phyloP scores from a whole-genome alignment of 176 grass and related monocot species.

The Otatea glauca region DNA sequence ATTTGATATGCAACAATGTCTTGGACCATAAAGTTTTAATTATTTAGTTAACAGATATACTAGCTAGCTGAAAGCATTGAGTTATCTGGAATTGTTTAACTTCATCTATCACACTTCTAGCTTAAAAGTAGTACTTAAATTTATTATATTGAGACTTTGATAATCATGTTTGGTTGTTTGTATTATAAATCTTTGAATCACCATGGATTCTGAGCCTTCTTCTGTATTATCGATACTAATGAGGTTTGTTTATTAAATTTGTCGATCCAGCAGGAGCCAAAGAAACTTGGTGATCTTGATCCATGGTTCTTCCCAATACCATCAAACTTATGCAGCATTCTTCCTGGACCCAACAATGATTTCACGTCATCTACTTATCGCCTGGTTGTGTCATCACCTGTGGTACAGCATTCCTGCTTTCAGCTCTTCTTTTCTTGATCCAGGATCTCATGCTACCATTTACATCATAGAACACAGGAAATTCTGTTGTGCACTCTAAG shows the following conservation, averaged over 20 bases:
- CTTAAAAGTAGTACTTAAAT: constrained; percentile 13
- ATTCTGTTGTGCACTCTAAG: constrained; percentile 18
- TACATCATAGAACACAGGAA: background rate
- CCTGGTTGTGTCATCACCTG: constrained; percentile 78
- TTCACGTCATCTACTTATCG: constrained; percentile 85
- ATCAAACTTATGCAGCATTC: constrained; percentile 65
- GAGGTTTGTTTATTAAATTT: constrained; percentile 30
- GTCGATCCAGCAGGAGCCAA: constrained; percentile 51
- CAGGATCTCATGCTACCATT: constrained; percentile 20
- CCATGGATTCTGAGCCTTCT: background rate
- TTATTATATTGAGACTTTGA: constrained; percentile 14
- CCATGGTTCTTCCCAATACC: constrained; percentile 89
- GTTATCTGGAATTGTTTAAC: constrained; percentile 13
- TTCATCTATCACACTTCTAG: constrained; percentile 11
- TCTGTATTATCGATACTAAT: background rate
- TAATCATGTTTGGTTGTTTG: background rate
- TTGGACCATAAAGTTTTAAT: constrained; percentile 19
- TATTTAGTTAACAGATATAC: constrained; percentile 7
- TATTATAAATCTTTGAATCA: constrained; percentile 21
- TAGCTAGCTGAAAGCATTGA: background rate
- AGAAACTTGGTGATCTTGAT: constrained; percentile 66
- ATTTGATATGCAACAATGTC: background rate
- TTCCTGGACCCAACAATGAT: constrained; percentile 81
- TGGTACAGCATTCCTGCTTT: constrained; percentile 60
- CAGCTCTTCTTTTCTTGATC: constrained; percentile 21